Conservation (phyloP, 768 basidiomycete genomes). For the Galerina marginata region DNA sequence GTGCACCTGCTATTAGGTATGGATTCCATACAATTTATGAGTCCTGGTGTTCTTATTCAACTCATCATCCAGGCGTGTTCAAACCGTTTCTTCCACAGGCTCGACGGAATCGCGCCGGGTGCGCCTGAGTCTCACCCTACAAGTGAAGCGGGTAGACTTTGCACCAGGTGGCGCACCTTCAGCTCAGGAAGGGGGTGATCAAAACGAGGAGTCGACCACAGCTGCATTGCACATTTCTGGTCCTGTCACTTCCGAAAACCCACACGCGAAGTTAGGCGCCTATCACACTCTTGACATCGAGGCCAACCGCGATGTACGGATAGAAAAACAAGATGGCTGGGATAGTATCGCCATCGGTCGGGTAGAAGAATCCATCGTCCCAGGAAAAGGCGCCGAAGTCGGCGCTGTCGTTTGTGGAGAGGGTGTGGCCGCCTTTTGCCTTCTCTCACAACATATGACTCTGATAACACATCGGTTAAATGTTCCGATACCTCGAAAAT, state of each 20-base stretch:
- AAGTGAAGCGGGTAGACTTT: conserved; percentile 82
- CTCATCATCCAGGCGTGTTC: conserved; percentile 68
- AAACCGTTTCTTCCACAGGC: conserved; percentile 89
- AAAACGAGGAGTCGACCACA: conserved; percentile 42
- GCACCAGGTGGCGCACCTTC: conserved; percentile 67
- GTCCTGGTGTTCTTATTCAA: background rate
- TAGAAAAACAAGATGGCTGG: conserved; percentile 90
- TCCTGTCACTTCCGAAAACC: conserved; percentile 84
- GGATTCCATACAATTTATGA: conserved; percentile 22
- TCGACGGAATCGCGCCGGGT: conserved; percentile 92
- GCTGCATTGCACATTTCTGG: conserved; percentile 87
- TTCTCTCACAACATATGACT: conserved; percentile 97
- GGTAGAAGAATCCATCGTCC: conserved; percentile 86
- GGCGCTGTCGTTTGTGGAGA: conserved; percentile 97
- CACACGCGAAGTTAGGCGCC: conserved; percentile 89
- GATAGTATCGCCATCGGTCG: conserved; percentile 86
- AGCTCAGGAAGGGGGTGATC: conserved; percentile 44
- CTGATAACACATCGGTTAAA: conserved; percentile 90
- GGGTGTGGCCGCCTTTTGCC: conserved; percentile 92
- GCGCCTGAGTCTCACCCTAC: conserved; percentile 81
- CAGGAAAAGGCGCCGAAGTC: conserved; percentile 95
- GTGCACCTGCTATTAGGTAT: conserved; percentile 86
- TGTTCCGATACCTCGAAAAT: conserved; percentile 88
- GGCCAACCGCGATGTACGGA: conserved; percentile 85
- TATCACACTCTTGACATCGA: conserved; percentile 96